Evolutionary conservation across 140 eudicot species (phyloP).

Genomic region (Senecio squalidus): DNA sequence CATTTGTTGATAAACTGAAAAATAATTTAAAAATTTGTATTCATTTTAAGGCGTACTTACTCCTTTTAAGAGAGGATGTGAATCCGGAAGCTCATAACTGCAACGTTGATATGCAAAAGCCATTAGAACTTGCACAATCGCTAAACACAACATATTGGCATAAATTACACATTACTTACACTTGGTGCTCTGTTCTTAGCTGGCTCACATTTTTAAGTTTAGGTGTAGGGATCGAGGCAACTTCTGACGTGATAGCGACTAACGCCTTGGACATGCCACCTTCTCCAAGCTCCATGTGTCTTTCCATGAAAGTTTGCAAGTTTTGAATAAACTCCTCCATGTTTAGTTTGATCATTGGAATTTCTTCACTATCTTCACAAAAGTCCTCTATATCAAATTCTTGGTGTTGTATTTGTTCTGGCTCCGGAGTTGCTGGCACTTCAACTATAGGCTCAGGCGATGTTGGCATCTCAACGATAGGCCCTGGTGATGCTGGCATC

Average conservation of each 20-base stretch:
- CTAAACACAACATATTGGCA: background rate
- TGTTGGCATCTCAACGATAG: conserved; percentile 49
- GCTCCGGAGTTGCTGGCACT: conserved; percentile 77
- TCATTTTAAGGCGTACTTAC: conserved; percentile 36
- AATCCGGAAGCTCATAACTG: too few species aligned
- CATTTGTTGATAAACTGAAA: conserved; percentile 13
- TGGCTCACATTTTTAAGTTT: too few species aligned
- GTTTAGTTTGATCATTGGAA: conserved; percentile 81
- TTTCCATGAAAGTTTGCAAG: conserved; percentile 57
- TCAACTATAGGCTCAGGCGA: conserved; percentile 70
- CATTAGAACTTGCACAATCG: conserved; percentile 1
- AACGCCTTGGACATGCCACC: conserved; percentile 73
- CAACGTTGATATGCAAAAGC: conserved; percentile 16
- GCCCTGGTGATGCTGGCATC: conserved; percentile 69
- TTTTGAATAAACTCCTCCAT: conserved; percentile 73
- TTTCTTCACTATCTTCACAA: conserved; percentile 71
- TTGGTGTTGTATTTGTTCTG: conserved; percentile 35
- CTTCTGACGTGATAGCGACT: conserved; percentile 80
- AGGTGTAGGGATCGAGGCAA: conserved; percentile 90
- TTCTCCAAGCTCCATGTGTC: conserved; percentile 61
- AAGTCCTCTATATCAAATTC: conserved; percentile 76
- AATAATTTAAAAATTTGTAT: background rate
- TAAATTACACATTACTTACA: conserved; percentile 50
- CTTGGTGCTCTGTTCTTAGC: conserved; percentile 99
- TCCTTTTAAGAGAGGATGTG: too few species aligned